Evolutionary conservation across 352 stramenopile genomes (phyloP).

Genomic region (Pythium sp.): DNA sequence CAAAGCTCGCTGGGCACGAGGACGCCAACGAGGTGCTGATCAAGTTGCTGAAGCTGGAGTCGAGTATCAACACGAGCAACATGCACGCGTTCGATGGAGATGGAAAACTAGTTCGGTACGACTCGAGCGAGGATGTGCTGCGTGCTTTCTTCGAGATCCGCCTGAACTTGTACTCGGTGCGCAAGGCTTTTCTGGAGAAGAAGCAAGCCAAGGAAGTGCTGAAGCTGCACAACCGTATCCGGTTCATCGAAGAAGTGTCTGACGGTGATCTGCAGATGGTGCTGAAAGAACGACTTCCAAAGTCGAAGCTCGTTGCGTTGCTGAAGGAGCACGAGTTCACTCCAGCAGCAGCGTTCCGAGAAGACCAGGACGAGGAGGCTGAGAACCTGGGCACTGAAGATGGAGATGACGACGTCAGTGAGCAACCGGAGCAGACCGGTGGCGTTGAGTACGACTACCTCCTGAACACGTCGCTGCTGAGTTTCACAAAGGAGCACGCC

Average conservation of each 20-base stretch:
- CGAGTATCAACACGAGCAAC: slow-evolving; percentile 94
- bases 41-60: slow-evolving; percentile 94
- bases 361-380: slow-evolving; percentile 3
- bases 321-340: slow-evolving; percentile 47
- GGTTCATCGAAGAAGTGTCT: slow-evolving; percentile 97
- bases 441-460: slow-evolving; percentile 95
- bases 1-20: slow-evolving; percentile 43
- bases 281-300: slow-evolving; percentile 70
- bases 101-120: slow-evolving; percentile 91
- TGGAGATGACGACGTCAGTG: slow-evolving; percentile 22
- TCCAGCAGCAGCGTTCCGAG: slow-evolving; percentile 43
- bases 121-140: slow-evolving; percentile 89
- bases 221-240: slow-evolving; percentile 95
- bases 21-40: slow-evolving; percentile 57
- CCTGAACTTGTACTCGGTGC: slow-evolving; percentile 82
- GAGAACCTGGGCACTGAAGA: slow-evolving; percentile 1
- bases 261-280: slow-evolving; percentile 90
- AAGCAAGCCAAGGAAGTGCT: slow-evolving; percentile 84
- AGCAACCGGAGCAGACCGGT: slow-evolving; percentile 11
- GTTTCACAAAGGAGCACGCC: slow-evolving; percentile 95
- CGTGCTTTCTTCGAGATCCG: slow-evolving; percentile 93
- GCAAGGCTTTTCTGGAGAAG: slow-evolving; percentile 79
- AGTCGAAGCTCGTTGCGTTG: slow-evolving; percentile 50
- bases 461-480: slow-evolving; percentile 98
- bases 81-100: slow-evolving; percentile 97